Evolutionary conservation across 352 stramenopile genomes (phyloP).

Genomic region (Phytophthora megakarya): DNA sequence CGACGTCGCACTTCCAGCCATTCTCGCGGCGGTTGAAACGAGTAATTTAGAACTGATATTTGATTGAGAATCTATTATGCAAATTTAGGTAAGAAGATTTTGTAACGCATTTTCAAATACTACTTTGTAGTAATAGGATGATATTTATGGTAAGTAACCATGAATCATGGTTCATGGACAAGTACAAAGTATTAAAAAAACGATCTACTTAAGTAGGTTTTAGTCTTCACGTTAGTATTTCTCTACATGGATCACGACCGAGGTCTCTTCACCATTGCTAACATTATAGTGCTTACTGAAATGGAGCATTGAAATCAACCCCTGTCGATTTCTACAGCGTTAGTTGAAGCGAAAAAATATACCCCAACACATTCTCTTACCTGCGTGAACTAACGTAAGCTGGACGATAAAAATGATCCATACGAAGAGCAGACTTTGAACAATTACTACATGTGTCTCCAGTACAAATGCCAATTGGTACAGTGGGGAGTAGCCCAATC

Average conservation of each 20-base stretch:
- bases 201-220: too few species aligned
- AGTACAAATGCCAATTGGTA: conserved; percentile 52
- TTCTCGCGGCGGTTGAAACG: conserved; percentile 17
- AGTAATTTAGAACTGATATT: too few species aligned
- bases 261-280: too few species aligned
- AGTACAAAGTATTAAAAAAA: too few species aligned
- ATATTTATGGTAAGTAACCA: too few species aligned
- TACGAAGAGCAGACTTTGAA: conserved; percentile 38
- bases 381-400: conserved; percentile 22
- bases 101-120: too few species aligned
- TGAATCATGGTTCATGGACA: too few species aligned
- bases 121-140: too few species aligned
- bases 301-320: neutral
- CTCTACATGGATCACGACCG: too few species aligned
- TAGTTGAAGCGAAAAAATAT: neutral
- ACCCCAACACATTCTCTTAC: neutral
- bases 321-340: neutral
- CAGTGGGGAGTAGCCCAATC: conserved; percentile 28
- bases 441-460: conserved; percentile 29
- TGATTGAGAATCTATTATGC: too few species aligned
- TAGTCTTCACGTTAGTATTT: too few species aligned
- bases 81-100: too few species aligned
- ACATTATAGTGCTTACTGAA: neutral
- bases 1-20: conserved; percentile 38
- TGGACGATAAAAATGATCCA: conserved; percentile 38